phyloP scores from a whole-genome alignment of 2,329 filamentous ascomycete genomes.

The Neodidymelliopsis sp. region DNA sequence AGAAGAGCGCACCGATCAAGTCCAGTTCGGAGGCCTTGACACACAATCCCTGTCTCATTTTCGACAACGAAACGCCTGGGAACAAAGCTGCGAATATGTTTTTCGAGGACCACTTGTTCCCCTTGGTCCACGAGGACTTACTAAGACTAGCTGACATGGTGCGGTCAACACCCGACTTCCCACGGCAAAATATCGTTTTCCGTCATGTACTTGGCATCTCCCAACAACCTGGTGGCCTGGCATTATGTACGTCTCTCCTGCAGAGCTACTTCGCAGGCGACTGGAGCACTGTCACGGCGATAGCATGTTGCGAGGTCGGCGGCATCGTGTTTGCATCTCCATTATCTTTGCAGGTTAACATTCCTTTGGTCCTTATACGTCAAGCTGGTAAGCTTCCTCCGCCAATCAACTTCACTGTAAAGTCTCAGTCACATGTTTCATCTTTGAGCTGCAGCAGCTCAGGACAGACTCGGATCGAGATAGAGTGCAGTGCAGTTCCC shows the following conservation, averaged over 20 bases:
- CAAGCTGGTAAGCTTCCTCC: conserved; percentile 66
- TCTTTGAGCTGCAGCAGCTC: conserved; percentile 41
- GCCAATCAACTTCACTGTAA: conserved; percentile 60
- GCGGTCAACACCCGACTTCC: conserved; percentile 58
- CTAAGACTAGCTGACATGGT: conserved; percentile 61
- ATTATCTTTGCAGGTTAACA: conserved; percentile 52
- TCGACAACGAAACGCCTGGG: conserved; percentile 60
- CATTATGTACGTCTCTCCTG: conserved; percentile 61
- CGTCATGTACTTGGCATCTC: conserved; percentile 65
- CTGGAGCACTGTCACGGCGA: conserved; percentile 56
- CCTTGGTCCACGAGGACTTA: conserved; percentile 58
- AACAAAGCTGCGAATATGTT: conserved; percentile 52
- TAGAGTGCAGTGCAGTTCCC: conserved; percentile 55
- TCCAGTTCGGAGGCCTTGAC: conserved; percentile 31
- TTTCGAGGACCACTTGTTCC: conserved; percentile 53
- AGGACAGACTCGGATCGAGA: conserved; percentile 57
- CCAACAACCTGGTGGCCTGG: conserved; percentile 60
- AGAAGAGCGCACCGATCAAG: neutral
- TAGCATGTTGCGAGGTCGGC: conserved; percentile 65
- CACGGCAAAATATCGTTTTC: conserved; percentile 61
- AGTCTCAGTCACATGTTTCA: conserved; percentile 62
- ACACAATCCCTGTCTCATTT: conserved; percentile 56
- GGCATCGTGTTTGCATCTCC: conserved; percentile 64
- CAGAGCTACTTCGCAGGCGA: conserved; percentile 54
- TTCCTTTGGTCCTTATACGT: conserved; percentile 61